Evolutionary conservation across 805 yeast genomes (phyloP), one percentile per base, ranked within the genome.

Genomic region (Ogataea salicorniae): DNA sequence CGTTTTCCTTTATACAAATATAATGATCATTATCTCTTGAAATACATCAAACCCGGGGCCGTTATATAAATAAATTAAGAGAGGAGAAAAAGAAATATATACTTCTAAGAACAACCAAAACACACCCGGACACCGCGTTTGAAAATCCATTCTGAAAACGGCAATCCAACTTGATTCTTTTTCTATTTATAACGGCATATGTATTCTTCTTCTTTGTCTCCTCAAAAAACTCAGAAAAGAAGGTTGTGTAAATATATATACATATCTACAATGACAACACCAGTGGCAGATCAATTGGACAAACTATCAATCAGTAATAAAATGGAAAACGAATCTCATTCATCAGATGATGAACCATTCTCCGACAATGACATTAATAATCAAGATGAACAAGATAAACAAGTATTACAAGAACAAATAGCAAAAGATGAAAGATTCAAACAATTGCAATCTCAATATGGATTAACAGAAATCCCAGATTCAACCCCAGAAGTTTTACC

Each of bases 401-500:
- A 42, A 17, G 44, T 29, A 17, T 26, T 36, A 16, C 37, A 35
- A 22, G 40, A 46, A n/a, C 35, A 38, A 4, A n/a, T 31, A 33
- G 34, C 31, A 15, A 47, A 47, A 36, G 45, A 49, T 13, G 53
- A 46, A 9, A 44, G 47, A 7, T 47, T 55, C 23, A 47, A 51
- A 18, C 53, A 61, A 34, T 46, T 61, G 29, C 49, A 62, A 15
- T 45, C 57, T 35, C 57, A 56, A 22, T 59, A 60, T 37, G 71
- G 70, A 4, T 46, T 66, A 48, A 59, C 61, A 5, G 52, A 54
- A 6, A 63, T 67, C 2, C 64, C 64, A 1, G 84, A 78, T 54
- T 60, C 68, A 1, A 57, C 68, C 43, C 73, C 72, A 0, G 86
- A 84, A 38, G 67, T 68, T 33, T 77, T 85, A 39, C 86, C 80